Percentiles rank a stretch among this genome's conserved stretches.
Conservation (phyloP, 2,329 filamentous ascomycete species). For the Torrubiellomyces zombiae region DNA sequence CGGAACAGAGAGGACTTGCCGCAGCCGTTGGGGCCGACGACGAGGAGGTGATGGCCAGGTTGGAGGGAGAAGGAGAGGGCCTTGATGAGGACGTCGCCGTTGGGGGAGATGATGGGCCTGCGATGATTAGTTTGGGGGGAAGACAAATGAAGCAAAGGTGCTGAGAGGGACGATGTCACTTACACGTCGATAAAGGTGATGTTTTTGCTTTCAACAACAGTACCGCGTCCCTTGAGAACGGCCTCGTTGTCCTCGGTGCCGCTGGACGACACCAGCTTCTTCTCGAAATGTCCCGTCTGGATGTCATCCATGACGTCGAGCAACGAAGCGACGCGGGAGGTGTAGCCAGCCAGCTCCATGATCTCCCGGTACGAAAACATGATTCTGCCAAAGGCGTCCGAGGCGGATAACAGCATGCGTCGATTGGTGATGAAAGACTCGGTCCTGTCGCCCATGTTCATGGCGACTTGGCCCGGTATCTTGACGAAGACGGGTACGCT, state of each 20-base stretch:
- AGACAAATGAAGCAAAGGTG: neutral
- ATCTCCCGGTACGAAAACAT: slow-evolving; percentile 99
- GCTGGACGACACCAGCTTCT: slow-evolving; percentile 85
- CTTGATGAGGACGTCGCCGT: slow-evolving; percentile 79
- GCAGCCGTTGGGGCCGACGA: slow-evolving; percentile 92
- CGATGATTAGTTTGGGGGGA: slow-evolving; percentile 8
- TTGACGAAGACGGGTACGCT: slow-evolving; percentile 94
- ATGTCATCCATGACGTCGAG: slow-evolving; percentile 93
- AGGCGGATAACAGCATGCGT: slow-evolving; percentile 78
- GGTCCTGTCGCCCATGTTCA: slow-evolving; percentile 54
- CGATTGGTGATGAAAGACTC: slow-evolving; percentile 86
- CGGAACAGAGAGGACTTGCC: slow-evolving; percentile 94
- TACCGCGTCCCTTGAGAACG: slow-evolving; percentile 67
- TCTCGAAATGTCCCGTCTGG: slow-evolving; percentile 78
- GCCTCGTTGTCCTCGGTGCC: slow-evolving; percentile 67
- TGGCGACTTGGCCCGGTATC: slow-evolving; percentile 51
- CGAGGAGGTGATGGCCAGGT: slow-evolving; percentile 77
- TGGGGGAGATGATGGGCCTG: slow-evolving; percentile 83
- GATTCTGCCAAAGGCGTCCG: slow-evolving; percentile 84
- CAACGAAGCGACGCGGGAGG: slow-evolving; percentile 75
- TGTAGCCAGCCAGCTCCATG: slow-evolving; percentile 89
- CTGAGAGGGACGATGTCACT: slow-evolving; percentile 11
- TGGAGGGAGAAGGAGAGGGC: slow-evolving; percentile 76
- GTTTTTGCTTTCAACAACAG: slow-evolving; percentile 62
- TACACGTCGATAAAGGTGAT: slow-evolving; percentile 75